A percentile compares a stretch with the other conserved stretches of the same genome.
Evolutionary conservation across 2,329 filamentous ascomycete genomes (phyloP).

Genomic region (Phialophora tarda): DNA sequence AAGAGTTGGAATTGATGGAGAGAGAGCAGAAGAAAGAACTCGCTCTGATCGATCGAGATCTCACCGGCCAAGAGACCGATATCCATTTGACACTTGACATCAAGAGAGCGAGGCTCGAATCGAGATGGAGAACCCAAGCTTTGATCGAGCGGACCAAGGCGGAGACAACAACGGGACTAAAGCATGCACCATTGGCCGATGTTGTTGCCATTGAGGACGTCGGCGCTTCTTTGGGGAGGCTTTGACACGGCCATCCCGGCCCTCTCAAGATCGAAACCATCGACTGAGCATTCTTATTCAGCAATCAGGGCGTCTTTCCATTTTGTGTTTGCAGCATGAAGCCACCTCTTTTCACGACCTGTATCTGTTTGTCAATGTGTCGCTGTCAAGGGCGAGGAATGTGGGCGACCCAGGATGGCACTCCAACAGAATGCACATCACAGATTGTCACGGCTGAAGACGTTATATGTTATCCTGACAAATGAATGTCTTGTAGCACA

Average conservation of each 20-base stretch:
- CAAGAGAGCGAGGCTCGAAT: constrained; percentile 45
- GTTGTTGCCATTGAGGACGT: constrained; percentile 28
- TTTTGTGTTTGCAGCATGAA: constrained; percentile 2
- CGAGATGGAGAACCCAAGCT: constrained; percentile 52
- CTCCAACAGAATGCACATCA: background rate
- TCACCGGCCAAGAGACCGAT: constrained; percentile 41
- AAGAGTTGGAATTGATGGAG: constrained; percentile 47
- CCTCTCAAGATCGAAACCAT: background rate
- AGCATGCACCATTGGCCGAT: constrained; percentile 49
- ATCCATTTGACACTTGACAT: constrained; percentile 44
- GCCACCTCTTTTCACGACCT: constrained; percentile 13
- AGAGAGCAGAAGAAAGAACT: constrained; percentile 44
- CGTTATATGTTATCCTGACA: background rate
- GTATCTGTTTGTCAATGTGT: constrained; percentile 1
- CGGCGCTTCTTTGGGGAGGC: constrained; percentile 41
- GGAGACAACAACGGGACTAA: constrained; percentile 45
- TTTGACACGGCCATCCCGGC: background rate
- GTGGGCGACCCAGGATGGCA: background rate
- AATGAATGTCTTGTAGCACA: background rate
- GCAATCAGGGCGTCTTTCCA: background rate
- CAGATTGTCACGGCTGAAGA: constrained; percentile 1
- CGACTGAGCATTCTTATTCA: background rate
- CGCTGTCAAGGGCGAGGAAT: background rate
- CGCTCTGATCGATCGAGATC: constrained; percentile 43
- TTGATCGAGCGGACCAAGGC: constrained; percentile 49